Conservation (phyloP, 768 basidiomycete genomes). For the Gelatoporia subvermispora region DNA sequence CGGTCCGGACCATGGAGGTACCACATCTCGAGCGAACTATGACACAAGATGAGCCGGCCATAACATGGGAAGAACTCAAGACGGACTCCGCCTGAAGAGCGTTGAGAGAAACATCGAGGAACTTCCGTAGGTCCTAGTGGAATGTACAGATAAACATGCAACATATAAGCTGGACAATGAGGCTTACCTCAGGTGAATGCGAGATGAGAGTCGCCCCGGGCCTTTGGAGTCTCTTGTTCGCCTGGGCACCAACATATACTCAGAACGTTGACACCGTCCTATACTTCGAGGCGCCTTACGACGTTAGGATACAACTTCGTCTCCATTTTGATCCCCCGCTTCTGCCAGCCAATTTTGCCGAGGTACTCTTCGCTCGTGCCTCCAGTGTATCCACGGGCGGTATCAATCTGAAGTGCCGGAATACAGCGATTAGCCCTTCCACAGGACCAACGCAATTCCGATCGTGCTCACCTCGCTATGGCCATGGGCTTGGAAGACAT, state of each 20-base stretch:
- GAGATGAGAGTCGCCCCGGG: slow-evolving; percentile 6
- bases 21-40: slow-evolving; percentile 36
- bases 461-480: slow-evolving; percentile 41
- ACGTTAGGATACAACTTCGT: slow-evolving; percentile 51
- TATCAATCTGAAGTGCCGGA: slow-evolving; percentile 18
- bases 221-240: background rate
- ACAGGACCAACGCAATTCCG: background rate
- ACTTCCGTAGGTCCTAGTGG: slow-evolving; percentile 30
- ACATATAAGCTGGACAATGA: background rate
- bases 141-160: background rate
- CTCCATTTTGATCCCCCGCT: slow-evolving; percentile 47
- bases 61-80: slow-evolving; percentile 3
- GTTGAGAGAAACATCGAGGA: slow-evolving; percentile 32
- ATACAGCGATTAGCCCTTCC: background rate
- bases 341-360: slow-evolving; percentile 43
- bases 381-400: slow-evolving; percentile 16
- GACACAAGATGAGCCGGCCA: background rate
- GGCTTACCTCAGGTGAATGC: slow-evolving; percentile 21
- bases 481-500: slow-evolving; percentile 48
- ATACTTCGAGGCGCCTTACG: slow-evolving; percentile 11
- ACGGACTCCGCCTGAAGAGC: slow-evolving; percentile 43
- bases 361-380: slow-evolving; percentile 33
- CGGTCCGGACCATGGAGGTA: slow-evolving; percentile 45
- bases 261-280: background rate
- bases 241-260: background rate